Evolutionary conservation across 805 yeast genomes (phyloP), one percentile per base, ranked within the genome.

Genomic region (Yarrowia sp.): DNA sequence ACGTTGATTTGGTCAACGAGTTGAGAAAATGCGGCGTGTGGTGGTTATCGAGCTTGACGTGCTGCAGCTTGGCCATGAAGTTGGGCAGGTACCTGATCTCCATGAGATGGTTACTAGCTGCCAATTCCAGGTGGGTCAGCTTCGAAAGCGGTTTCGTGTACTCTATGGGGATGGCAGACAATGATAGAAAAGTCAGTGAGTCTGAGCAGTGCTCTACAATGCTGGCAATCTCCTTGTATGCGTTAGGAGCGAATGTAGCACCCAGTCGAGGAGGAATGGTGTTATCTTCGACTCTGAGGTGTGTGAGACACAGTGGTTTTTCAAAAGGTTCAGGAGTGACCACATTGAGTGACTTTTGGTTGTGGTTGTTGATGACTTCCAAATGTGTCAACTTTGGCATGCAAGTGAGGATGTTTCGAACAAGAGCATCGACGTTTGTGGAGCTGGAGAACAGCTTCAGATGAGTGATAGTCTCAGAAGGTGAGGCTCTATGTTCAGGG

Each of bases 1-100:
- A 48, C 7, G 55, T 63, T 12, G 67, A 26, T 11, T 43, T 59
- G 11, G 56, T 61, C 45, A 63, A 22, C 32, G 67, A 63, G 26
- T 63, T 63, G n/a, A 63, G 55, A 16, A 63, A 63, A 48, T 63
- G 67, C 67, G 67, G 56, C 0, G 67, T 48, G 11, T 63, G 67
- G 26, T 63, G 67, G 46, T 63, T 48, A 40, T 63, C 67, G 22
- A 63, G 67, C 26, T 48, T 63, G 9, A 63, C 26, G 26, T 48
- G 56, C 15, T 49, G 45, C 40, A 63, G 40, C 4, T 49, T 52
- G 26, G 55, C 46, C 48, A 48, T 12, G 22, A 63, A 41, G 40
- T n/a, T 36, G 22, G 67, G 67, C 14, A 41, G 10, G 32, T 63
- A 63, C 2, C 56, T 12, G 3, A 63, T 19, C 26, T 63, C 67